Base-by-base conservation (phyloP, 345 rosid species). In the Acer campestre region DNA sequence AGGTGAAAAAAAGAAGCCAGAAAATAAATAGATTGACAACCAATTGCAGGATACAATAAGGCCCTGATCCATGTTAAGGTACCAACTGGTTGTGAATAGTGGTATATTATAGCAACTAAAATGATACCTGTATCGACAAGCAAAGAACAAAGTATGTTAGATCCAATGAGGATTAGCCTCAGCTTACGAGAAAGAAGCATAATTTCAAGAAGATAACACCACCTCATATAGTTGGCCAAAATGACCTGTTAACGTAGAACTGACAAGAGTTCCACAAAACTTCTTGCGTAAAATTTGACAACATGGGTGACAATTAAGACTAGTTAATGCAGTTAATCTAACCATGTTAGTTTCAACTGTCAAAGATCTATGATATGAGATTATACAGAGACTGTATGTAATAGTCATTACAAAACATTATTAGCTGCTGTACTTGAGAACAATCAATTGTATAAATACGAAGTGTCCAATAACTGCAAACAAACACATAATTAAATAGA, bases 101-200 rank as follows among this genome's bases (percentile, higher is more conserved):
- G 81, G 85, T 95, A 93, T 80, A 93, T 89, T 49, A 85, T 76
- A 67, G 89, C 87, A 74, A 94, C 88, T 81, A 94, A 89, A 76
- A 92, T 88, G 27, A 94, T 83, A 63, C 92, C 94, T 92, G 93
- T 74, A 82, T 68, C 53, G 20, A 29, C 61, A 75, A 68, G 40
- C 66, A 80, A 63, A 72, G 75, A 56, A 71, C 61, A 42, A 71
- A 75, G 14, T 10, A 76, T 38, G 42, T 73, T 73, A 82, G 82
- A 80, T 29, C 64, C 16, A 69, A 75, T 17, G 12, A 67, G 42
- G 13, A 51, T 56, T 67, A 77, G 70, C 20, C 77, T 71, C 68
- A 56, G 77, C 63, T 22, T 62, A 13, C 46, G n/a, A 65, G 7
- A 29, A 64, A 18, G 64, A 31, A 63, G 40, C 67, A 25, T 31